Evolutionary conservation across 2,329 filamentous ascomycete genomes (phyloP).

Genomic region (Nothopassalora personata): DNA sequence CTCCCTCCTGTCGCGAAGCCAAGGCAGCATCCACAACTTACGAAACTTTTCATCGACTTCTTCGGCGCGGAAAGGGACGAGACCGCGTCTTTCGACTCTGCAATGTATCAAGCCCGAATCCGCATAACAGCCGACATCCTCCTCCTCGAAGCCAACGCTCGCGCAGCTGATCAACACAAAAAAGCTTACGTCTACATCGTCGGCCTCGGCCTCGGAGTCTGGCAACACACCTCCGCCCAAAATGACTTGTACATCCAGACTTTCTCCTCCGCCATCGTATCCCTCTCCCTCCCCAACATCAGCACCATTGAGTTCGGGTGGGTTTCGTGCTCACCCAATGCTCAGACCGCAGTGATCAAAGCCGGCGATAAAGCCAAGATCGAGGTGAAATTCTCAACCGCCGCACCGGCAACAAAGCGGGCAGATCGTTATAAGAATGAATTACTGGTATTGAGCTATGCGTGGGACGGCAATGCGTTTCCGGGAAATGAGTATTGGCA

Average conservation of each 20-base stretch:
- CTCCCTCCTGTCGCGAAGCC: slow-evolving; percentile 11
- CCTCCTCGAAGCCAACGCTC: slow-evolving; percentile 25
- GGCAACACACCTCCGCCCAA: slow-evolving; percentile 23
- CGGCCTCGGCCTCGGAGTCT: slow-evolving; percentile 33
- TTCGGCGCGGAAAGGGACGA: slow-evolving; percentile 12
- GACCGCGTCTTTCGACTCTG: slow-evolving; percentile 13
- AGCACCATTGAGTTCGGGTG: slow-evolving; percentile 30
- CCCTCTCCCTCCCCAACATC: slow-evolving; percentile 19
- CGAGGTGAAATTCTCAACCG: slow-evolving; percentile 25
- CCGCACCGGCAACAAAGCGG: slow-evolving; percentile 29
- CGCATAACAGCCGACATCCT: slow-evolving; percentile 29
- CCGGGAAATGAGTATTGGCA: slow-evolving; percentile 34
- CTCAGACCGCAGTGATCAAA: slow-evolving; percentile 4
- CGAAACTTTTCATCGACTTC: slow-evolving; percentile 19
- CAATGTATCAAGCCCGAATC: slow-evolving; percentile 27
- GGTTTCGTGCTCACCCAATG: slow-evolving; percentile 12
- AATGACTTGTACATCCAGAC: slow-evolving; percentile 24
- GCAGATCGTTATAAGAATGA: slow-evolving; percentile 7
- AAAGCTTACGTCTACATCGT: slow-evolving; percentile 30
- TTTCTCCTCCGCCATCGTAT: slow-evolving; percentile 20
- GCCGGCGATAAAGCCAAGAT: slow-evolving; percentile 16
- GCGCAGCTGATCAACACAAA: slow-evolving; percentile 17
- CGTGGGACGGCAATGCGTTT: slow-evolving; percentile 34
- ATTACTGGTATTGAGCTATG: slow-evolving; percentile 31
- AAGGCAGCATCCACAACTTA: slow-evolving; percentile 19